Percentiles rank a stretch among this genome's conserved stretches.
Conservation (phyloP, 139 green algal genomes). For the Chlorella sp. region DNA sequence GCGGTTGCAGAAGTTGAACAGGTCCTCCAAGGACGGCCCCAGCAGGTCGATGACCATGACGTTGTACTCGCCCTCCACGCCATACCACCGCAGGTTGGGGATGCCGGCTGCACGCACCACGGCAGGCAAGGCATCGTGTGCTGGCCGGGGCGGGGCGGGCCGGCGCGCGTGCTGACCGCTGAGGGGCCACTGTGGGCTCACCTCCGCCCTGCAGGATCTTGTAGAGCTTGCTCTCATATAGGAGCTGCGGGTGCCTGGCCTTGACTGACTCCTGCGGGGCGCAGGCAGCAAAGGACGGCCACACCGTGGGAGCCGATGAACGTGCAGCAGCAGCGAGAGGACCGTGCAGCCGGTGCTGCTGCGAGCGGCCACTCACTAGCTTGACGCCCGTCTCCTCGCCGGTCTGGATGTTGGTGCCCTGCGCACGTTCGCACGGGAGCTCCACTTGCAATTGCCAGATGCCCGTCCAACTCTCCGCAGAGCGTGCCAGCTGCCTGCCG, state of each 20-base stretch:
- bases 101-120: constrained; percentile 78
- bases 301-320: not conserved
- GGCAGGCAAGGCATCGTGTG: not conserved
- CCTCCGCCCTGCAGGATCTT: constrained; percentile 91
- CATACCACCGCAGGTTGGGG: constrained; percentile 97
- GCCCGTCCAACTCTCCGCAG: no score
- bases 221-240: constrained; percentile 95
- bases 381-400: constrained; percentile 98
- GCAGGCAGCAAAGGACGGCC: not conserved
- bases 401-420: constrained; percentile 73
- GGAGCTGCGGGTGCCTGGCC: constrained; percentile 86
- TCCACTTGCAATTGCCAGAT: no score
- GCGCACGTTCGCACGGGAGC: no score
- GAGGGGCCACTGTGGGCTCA: constrained; percentile 22
- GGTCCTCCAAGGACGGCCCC: constrained; percentile 92
- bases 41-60: constrained; percentile 99
- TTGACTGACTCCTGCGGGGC: constrained; percentile 77
- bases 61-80: constrained; percentile 98
- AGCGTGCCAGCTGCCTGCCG: not conserved
- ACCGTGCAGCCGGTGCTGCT: no score
- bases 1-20: constrained; percentile 99
- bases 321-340: not conserved
- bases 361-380: constrained; percentile 62
- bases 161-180: not conserved
- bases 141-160: not conserved